Percentiles rank a stretch among this genome's conserved stretches.
phyloP scores from a whole-genome alignment of 768 basidiomycete genomes.

The Mycena olivaceomarginata region DNA sequence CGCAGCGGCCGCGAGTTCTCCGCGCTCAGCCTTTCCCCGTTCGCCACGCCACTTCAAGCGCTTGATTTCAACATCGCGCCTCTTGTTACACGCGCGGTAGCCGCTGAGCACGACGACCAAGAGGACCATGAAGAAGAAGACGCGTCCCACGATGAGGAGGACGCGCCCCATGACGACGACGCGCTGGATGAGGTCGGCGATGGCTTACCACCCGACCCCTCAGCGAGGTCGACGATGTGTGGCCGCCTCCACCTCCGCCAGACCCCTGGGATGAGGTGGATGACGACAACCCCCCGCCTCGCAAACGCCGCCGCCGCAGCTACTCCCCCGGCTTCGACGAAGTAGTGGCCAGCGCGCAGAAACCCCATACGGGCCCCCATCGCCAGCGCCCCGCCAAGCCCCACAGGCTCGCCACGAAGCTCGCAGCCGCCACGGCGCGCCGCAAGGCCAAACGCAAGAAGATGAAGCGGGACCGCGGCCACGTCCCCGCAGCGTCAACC shows the following conservation, averaged over 20 bases:
- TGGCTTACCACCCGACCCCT: too few relatives aligned
- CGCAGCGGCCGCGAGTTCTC: constrained; percentile 18
- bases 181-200: too few relatives aligned
- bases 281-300: background rate
- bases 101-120: background rate
- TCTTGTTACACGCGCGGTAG: background rate
- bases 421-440: background rate
- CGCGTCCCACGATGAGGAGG: background rate
- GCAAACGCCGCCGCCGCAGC: background rate
- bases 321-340: too few relatives aligned
- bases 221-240: too few relatives aligned
- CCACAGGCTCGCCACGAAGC: background rate
- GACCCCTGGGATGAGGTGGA: background rate
- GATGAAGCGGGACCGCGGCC: background rate
- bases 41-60: background rate
- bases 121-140: constrained; percentile 9
- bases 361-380: constrained; percentile 7
- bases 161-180: too few relatives aligned
- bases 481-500: background rate
- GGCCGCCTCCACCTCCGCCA: too few relatives aligned
- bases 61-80: background rate
- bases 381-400: background rate
- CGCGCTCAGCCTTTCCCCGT: background rate
- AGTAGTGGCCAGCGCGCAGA: background rate
- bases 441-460: background rate